These are phyloP conservation scores for Aurantiochytrium sp. DNA, from an alignment of 108 stramenopile species.

Conservation along the genomic window DNA sequence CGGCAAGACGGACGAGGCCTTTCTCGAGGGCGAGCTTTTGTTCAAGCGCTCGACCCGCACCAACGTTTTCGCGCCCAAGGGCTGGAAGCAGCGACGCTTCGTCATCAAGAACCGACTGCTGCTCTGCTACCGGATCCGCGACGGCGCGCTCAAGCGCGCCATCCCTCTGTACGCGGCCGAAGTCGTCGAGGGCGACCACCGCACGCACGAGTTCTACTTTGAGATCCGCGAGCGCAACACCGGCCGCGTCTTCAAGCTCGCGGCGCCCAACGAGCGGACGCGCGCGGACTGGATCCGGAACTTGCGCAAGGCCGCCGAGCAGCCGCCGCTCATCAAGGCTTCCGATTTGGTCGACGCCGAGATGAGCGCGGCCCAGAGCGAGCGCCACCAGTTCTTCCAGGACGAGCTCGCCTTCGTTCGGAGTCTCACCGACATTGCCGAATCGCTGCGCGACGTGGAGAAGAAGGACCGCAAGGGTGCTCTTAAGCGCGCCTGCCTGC, in stretches of 20 bases:
- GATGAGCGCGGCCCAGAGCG: constrained; percentile 65
- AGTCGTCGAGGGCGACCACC: constrained; percentile 17
- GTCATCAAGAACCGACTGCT: constrained; percentile 84
- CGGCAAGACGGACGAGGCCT: not conserved
- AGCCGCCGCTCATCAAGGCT: constrained; percentile 66
- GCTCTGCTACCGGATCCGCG: constrained; percentile 58
- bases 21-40: constrained; percentile 64
- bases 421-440: constrained; percentile 79
- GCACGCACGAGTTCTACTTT: constrained; percentile 56
- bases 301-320: constrained; percentile 65
- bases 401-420: constrained; percentile 84
- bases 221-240: constrained; percentile 47
- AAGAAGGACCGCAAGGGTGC: constrained; percentile 48
- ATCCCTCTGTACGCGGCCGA: not conserved
- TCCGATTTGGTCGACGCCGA: constrained; percentile 35
- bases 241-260: constrained; percentile 59
- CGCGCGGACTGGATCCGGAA: constrained; percentile 64
- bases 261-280: constrained; percentile 61
- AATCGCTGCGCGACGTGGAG: constrained; percentile 82
- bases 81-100: constrained; percentile 87
- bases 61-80: constrained; percentile 36
- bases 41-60: constrained; percentile 66
- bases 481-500: not conserved
- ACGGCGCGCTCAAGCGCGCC: not conserved
- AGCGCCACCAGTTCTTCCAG: constrained; percentile 82